Percentiles rank a stretch among this genome's conserved stretches.
Evolutionary conservation across 306 rosid species (phyloP).

Genomic region (Quercus cerris): DNA sequence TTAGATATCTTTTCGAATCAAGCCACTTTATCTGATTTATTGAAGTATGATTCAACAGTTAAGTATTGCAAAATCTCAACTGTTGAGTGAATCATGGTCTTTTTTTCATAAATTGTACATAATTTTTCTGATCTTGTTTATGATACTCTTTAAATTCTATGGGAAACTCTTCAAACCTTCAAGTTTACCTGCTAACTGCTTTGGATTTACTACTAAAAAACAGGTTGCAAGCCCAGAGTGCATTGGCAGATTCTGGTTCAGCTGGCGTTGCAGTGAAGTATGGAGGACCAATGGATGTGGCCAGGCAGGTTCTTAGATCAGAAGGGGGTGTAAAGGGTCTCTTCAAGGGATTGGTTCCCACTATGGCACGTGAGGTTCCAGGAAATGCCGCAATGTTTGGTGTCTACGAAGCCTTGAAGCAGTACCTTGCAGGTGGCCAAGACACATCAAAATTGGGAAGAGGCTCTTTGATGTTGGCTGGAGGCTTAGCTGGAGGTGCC

Average conservation of each 20-base stretch:
- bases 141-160: not conserved
- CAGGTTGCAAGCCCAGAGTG: conserved; percentile 97
- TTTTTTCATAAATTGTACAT: no score
- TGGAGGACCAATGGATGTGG: conserved; percentile 97
- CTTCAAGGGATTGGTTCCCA: conserved; percentile 84
- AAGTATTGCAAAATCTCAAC: no score
- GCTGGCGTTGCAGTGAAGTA: conserved; percentile 62
- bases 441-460: conserved; percentile 79
- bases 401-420: conserved; percentile 76
- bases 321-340: conserved; percentile 91
- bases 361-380: conserved; percentile 88
- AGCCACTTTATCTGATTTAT: no score
- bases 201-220: conserved; percentile 8
- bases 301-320: conserved; percentile 69
- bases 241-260: conserved; percentile 53
- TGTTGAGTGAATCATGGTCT: no score
- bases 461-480: conserved; percentile 77
- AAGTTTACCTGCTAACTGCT: not conserved
- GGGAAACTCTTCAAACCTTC: not conserved
- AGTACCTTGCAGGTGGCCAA: conserved; percentile 67
- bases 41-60: no score
- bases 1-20: not conserved
- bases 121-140: no score
- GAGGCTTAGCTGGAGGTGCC: conserved; percentile 91
- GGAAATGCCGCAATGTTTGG: conserved; percentile 98